Percentiles rank a stretch among this genome's conserved stretches.
phyloP scores from a whole-genome alignment of 805 yeast genomes.

The Metschnikowia reukaufii region DNA sequence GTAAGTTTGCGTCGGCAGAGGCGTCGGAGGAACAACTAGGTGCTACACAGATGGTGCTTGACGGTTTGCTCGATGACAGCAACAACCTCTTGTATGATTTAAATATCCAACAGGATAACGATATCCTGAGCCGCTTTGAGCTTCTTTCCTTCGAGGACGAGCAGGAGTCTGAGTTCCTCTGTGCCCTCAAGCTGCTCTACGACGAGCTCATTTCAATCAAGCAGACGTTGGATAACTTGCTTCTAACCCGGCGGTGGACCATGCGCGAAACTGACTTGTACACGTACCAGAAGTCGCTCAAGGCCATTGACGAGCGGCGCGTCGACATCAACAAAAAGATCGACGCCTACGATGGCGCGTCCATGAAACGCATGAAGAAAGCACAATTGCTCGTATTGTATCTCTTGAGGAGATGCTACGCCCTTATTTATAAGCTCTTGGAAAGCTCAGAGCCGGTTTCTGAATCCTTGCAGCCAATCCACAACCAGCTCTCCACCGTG shows the following conservation, averaged over 20 bases:
- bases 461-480: conserved; percentile 90
- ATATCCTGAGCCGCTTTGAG: conserved; percentile 25
- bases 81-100: conserved; percentile 72
- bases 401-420: conserved; percentile 85
- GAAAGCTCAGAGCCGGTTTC: conserved; percentile 95
- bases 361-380: conserved; percentile 26
- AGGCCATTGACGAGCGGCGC: conserved; percentile 71
- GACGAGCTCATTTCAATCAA: conserved; percentile 64
- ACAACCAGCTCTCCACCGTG: conserved; percentile 90
- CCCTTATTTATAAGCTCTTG: conserved; percentile 81
- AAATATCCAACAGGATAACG: conserved; percentile 41
- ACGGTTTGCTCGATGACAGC: conserved; percentile 82
- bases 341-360: conserved; percentile 22
- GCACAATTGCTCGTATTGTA: conserved; percentile 59
- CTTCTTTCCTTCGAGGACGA: conserved; percentile 23
- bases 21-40: conserved; percentile 25
- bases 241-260: conserved; percentile 96
- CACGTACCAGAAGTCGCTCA: conserved; percentile 72
- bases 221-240: conserved; percentile 72
- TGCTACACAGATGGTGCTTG: conserved; percentile 49
- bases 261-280: conserved; percentile 93
- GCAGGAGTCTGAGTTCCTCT: conserved; percentile 38
- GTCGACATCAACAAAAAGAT: conserved; percentile 35
- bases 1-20: conserved; percentile 44
- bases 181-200: conserved; percentile 52